These are phyloP conservation scores for Hysterangium stoloniferum DNA, from an alignment of 768 basidiomycete species.

Conservation along the genomic window DNA sequence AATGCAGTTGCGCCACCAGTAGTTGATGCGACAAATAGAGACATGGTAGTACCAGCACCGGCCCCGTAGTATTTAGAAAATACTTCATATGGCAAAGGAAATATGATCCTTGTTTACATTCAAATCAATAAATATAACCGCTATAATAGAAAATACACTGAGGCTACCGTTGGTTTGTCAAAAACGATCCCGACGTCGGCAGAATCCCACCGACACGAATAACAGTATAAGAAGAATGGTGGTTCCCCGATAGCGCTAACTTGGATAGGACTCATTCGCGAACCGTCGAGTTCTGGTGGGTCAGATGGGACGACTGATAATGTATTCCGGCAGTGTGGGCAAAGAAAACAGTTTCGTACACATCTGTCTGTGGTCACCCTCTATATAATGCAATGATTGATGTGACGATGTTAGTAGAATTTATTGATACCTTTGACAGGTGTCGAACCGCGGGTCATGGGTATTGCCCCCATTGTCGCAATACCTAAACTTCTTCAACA, in stretches of 20 bases:
- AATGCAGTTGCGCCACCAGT: constrained; percentile 32
- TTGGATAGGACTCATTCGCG: constrained; percentile 40
- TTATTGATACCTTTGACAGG: constrained; percentile 33
- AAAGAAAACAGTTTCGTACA: constrained; percentile 95
- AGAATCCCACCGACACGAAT: constrained; percentile 93
- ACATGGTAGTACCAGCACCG: not conserved
- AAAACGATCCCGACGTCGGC: constrained; percentile 86
- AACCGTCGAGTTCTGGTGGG: constrained; percentile 56
- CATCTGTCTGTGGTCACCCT: too few species aligned
- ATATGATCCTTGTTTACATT: too few species aligned
- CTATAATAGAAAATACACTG: constrained; percentile 39
- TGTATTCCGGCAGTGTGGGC: constrained; percentile 87
- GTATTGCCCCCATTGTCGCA: constrained; percentile 64
- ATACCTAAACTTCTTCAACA: constrained; percentile 61
- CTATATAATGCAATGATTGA: too few species aligned
- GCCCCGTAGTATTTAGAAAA: too few species aligned
- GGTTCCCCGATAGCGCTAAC: constrained; percentile 67
- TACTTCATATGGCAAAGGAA: constrained; percentile 36
- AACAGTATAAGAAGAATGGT: constrained; percentile 87
- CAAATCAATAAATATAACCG: too few species aligned
- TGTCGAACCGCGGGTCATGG: constrained; percentile 74
- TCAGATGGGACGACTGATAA: constrained; percentile 89
- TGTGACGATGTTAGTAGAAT: too few species aligned
- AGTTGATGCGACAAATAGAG: constrained; percentile 14
- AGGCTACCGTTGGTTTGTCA: constrained; percentile 94